These are phyloP conservation scores for Chalciporus sp. DNA, from an alignment of 1,284 basidiomycete species.

Conservation along the genomic window DNA sequence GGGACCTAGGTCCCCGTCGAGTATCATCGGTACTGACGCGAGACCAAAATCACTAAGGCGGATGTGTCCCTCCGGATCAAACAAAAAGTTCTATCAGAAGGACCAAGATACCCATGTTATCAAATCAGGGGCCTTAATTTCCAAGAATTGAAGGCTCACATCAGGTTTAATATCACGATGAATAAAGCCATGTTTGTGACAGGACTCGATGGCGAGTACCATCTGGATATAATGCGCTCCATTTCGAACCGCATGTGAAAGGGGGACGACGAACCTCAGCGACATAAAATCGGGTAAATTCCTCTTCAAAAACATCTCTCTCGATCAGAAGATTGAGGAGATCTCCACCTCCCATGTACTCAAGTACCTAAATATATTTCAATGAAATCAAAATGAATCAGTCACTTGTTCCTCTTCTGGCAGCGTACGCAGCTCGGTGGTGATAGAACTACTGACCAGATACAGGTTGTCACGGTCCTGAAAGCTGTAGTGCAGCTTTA, in stretches of 20 bases:
- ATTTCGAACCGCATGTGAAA: slow-evolving; percentile 23
- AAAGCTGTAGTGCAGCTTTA: slow-evolving; percentile 89
- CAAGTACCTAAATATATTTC: slow-evolving; percentile 66
- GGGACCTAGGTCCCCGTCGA: slow-evolving; percentile 27
- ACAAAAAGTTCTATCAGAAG: slow-evolving; percentile 84
- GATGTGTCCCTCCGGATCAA: slow-evolving; percentile 91
- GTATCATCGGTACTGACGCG: slow-evolving; percentile 60
- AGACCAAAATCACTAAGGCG: slow-evolving; percentile 95
- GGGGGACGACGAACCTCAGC: slow-evolving; percentile 67
- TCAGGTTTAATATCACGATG: slow-evolving; percentile 97
- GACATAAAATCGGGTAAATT: slow-evolving; percentile 93
- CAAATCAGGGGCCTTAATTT: slow-evolving; percentile 35
- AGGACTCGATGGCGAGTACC: slow-evolving; percentile 94
- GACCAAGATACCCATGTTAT: slow-evolving; percentile 28
- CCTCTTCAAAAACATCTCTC: slow-evolving; percentile 90
- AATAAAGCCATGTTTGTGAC: slow-evolving; percentile 94
- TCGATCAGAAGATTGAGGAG: slow-evolving; percentile 94
- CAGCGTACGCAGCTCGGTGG: slow-evolving; percentile 25
- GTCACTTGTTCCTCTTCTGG: slow-evolving; percentile 26
- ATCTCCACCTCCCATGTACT: slow-evolving; percentile 97
- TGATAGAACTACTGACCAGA: slow-evolving; percentile 65
- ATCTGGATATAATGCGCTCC: slow-evolving; percentile 58
- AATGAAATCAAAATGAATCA: slow-evolving; percentile 63
- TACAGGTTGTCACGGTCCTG: slow-evolving; percentile 93
- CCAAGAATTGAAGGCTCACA: slow-evolving; percentile 49